Base-by-base conservation (phyloP, 192 early-diverging fungal species). In the Coemansia sp. region DNA sequence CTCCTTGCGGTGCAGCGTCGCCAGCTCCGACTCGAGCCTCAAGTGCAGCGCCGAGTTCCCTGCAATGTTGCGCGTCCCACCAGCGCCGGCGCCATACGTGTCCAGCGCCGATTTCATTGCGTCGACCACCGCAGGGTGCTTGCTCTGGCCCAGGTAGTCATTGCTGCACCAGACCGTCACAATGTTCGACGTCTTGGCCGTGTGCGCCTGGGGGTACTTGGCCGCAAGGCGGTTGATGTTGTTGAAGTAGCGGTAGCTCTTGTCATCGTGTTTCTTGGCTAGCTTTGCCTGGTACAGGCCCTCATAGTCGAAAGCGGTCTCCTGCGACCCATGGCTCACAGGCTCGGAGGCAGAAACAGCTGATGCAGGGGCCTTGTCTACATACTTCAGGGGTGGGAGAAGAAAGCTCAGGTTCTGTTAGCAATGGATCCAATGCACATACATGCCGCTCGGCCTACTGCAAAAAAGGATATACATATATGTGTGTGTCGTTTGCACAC, bases 141-240 rank as follows among this genome's bases (percentile, higher is more conserved):
- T 94, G 59, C 89, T 89, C 92, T 97, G 97, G 34, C 95, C 97
- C 62, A 99, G 87, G 74, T 99, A 99, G 81, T 99, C 97, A 87
- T 99, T 99, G 66, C 92, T 90, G 77, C 97, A 99, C 97, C 97
- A 99, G 40, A 99, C 97, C 12, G 93, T 95, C 55, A 99, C 97
- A 68, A 93, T 86, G 67, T 96, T 94, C 39, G 88, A 85, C 49
- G 83, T 66, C 46, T 87, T 89, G 15, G 87, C 88, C 25, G 95
- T 99, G 83, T 99, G 97, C 23, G 97, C 97, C 66, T 85, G 88
- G 45, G 97, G 97, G 75, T 91, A 99, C 68, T 87, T 82, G 74
- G 91, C 84, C 6, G 97, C 97, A 28, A 99, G 84, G 37, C 97
- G 92, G 82, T 99, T 99, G 86, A 99, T 97, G 87, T 99, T 99